phyloP scores from a whole-genome alignment of 2,329 filamentous ascomycete genomes.

The Aaosphaeria arxii region DNA sequence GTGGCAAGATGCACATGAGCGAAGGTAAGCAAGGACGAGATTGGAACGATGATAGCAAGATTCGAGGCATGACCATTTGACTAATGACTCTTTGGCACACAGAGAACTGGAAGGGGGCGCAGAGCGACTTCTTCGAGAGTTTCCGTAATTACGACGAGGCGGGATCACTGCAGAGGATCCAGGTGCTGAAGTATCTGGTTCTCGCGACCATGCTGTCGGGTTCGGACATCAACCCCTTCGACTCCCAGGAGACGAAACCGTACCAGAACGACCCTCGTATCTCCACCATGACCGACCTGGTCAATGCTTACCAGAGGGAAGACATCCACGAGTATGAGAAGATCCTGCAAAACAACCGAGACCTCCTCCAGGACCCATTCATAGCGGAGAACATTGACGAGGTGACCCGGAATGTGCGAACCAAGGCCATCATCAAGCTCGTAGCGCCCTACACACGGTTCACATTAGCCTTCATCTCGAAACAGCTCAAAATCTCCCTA shows the following conservation, averaged over 20 bases:
- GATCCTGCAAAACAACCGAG: slow-evolving; percentile 81
- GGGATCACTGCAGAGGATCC: slow-evolving; percentile 90
- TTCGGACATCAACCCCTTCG: slow-evolving; percentile 97
- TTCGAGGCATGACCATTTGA: slow-evolving; percentile 4
- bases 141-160: slow-evolving; percentile 99
- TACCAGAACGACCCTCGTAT: slow-evolving; percentile 96
- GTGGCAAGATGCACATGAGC: slow-evolving; percentile 99
- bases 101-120: slow-evolving; percentile 97
- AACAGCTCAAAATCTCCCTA: slow-evolving; percentile 80
- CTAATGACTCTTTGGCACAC: slow-evolving; percentile 16
- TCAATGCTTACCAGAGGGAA: slow-evolving; percentile 93
- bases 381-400: slow-evolving; percentile 99
- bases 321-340: slow-evolving; percentile 90
- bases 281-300: slow-evolving; percentile 93
- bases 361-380: slow-evolving; percentile 87
- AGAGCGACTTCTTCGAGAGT: slow-evolving; percentile 97
- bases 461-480: slow-evolving; percentile 81
- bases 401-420: slow-evolving; percentile 96
- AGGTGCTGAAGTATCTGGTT: slow-evolving; percentile 95
- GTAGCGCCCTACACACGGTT: slow-evolving; percentile 95
- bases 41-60: slow-evolving; percentile 1
- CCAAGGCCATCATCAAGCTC: slow-evolving; percentile 88
- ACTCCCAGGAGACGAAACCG: slow-evolving; percentile 97
- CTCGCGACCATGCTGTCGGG: slow-evolving; percentile 98
- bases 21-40: slow-evolving; percentile 53